phyloP scores from a whole-genome alignment of 1,139 yeast species.

The Zygosaccharomyces sapae region DNA sequence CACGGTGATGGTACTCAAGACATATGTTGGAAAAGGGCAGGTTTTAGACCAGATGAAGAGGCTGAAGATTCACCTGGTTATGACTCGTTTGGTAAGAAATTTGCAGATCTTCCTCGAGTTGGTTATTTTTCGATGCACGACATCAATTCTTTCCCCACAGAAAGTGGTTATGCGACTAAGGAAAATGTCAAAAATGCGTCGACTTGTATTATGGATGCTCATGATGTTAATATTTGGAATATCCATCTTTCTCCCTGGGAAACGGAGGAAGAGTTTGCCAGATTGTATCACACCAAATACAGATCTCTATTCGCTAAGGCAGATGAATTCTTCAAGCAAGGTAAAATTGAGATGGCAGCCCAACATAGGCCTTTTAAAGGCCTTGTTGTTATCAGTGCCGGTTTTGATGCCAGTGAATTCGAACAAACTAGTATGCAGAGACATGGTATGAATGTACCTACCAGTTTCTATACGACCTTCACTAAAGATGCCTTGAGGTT shows the following conservation, averaged over 20 bases:
- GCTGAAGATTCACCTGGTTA: slow-evolving; percentile 39
- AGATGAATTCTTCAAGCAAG: slow-evolving; percentile 55
- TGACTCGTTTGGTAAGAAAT: slow-evolving; percentile 52
- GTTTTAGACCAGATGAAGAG: slow-evolving; percentile 37
- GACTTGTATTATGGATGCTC: slow-evolving; percentile 69
- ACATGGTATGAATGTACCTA: slow-evolving; percentile 79
- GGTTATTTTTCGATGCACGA: slow-evolving; percentile 86
- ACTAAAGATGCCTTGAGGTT: slow-evolving; percentile 68
- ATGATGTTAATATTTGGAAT: slow-evolving; percentile 79
- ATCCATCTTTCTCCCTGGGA: slow-evolving; percentile 70
- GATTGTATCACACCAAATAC: slow-evolving; percentile 59
- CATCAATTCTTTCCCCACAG: slow-evolving; percentile 83
- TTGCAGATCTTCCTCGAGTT: slow-evolving; percentile 56
- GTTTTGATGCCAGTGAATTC: slow-evolving; percentile 84
- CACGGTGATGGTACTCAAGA: slow-evolving; percentile 95
- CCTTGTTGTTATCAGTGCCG: slow-evolving; percentile 71
- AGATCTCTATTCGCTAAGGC: slow-evolving; percentile 64
- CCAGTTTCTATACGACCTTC: slow-evolving; percentile 69
- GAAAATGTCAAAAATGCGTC: slow-evolving; percentile 74
- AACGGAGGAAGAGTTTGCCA: slow-evolving; percentile 59
- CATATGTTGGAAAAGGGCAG: slow-evolving; percentile 75
- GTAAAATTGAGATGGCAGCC: slow-evolving; percentile 45
- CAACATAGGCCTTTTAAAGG: slow-evolving; percentile 56
- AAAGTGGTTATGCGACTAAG: slow-evolving; percentile 68
- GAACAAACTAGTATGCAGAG: slow-evolving; percentile 83